A percentile compares a stretch with the other conserved stretches of the same genome.
Conservation (phyloP, 1,284 basidiomycete genomes). For the Rhodotorula glutinis region DNA sequence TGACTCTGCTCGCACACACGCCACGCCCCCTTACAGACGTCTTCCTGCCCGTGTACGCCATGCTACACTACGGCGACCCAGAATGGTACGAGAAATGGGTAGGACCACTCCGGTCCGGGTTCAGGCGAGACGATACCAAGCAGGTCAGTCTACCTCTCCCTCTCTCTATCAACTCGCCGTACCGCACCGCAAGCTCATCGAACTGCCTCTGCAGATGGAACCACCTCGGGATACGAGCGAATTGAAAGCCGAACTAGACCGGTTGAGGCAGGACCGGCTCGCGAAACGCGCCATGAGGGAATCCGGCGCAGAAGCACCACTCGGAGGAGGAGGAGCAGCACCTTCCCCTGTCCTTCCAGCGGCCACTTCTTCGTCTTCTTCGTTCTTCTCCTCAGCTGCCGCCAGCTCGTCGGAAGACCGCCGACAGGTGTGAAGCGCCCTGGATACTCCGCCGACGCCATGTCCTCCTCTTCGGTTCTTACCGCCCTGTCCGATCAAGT, state of each 20-base stretch:
- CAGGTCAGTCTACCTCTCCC: slow-evolving; percentile 24
- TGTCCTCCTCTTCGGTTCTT: no score
- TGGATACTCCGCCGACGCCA: no score
- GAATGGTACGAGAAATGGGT: slow-evolving; percentile 48
- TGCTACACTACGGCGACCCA: slow-evolving; percentile 49
- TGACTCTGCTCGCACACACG: no score
- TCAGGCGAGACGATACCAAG: slow-evolving; percentile 22
- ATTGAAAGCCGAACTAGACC: slow-evolving; percentile 27
- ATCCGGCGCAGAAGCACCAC: no score
- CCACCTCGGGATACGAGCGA: slow-evolving; percentile 25
- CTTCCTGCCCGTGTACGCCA: slow-evolving; percentile 49
- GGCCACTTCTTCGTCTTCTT: neutral
- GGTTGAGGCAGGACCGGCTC: slow-evolving; percentile 23
- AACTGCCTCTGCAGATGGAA: slow-evolving; percentile 19
- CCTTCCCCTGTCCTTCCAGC: neutral
- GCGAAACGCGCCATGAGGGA: slow-evolving; percentile 10
- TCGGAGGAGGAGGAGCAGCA: neutral
- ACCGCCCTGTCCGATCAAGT: no score
- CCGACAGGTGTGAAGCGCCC: no score
- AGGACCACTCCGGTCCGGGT: slow-evolving; percentile 38
- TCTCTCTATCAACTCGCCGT: neutral
- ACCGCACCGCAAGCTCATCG: no score
- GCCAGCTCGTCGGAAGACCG: no score
- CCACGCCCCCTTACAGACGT: slow-evolving; percentile 43
- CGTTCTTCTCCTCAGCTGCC: no score